Base-by-base conservation (phyloP, 495 filamentous ascomycete species). In the Geoglossum glabrum region DNA sequence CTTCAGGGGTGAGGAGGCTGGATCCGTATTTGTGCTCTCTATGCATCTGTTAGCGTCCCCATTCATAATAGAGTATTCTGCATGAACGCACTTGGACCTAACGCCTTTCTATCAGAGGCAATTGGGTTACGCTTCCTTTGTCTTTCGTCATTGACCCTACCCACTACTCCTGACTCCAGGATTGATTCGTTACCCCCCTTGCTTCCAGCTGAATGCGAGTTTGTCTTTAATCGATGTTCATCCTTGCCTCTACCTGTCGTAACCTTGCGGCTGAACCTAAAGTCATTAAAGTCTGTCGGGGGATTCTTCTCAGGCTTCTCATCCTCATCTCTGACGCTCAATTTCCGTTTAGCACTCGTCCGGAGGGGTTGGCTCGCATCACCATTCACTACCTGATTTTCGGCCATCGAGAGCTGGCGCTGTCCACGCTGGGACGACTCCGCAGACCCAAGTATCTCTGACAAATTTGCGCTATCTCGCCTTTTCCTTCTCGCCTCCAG, bases 291-390 rank as follows among this genome's bases (percentile, higher is more conserved):
- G 3, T 70, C 74, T 23, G 72, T 72, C 34, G 69, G 67, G 21
- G 57, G 60, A 25, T 64, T 59, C 9, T 56, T 63, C 33, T 40
- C 56, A 13, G 23, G 17, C 17, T 57, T 33, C 19, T 58, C 70
- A 5, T 71, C 71, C 21, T 79, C 74, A 19, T 83, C 76, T 5
- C 74, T 64, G 40, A 71, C 71, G 59, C 71, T 78, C 28, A 84
- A 73, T 64, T 85, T 85, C 34, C 81, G 68, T 65, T 85, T 85
- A 2, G 77, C 73, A 15, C 77, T 79, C 19, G 72, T 72, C 54
- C 73, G 76, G 0, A 72, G 58, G 15, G 68, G 60, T 46, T 40
- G 40, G 40, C n/a, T 45, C 11, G 40, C 40, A 45, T 45, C 40
- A 45, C 19, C n/a, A 21, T 45, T 55, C 25, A 15, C 50, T 51